These are phyloP conservation scores for Leishmania aethiopica DNA, from an alignment of 208 protist species.

Conservation along the genomic window DNA sequence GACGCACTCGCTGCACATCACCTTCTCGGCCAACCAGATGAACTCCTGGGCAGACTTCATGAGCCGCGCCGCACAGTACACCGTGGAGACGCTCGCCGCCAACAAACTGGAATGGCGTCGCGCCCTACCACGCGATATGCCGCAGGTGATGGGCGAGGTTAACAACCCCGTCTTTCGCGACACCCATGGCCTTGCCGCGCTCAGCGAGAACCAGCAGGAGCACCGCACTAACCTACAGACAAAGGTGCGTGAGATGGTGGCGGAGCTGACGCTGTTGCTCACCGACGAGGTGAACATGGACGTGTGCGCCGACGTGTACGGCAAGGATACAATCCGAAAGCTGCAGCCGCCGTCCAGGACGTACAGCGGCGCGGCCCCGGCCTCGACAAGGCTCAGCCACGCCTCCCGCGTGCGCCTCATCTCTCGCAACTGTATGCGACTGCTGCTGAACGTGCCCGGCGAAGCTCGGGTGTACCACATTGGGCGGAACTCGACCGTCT, in stretches of 20 bases:
- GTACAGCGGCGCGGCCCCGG: constrained; percentile 25
- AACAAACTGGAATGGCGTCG: constrained; percentile 54
- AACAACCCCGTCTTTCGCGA: constrained; percentile 42
- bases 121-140: constrained; percentile 41
- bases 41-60: constrained; percentile 71
- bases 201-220: constrained; percentile 30
- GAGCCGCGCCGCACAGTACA: constrained; percentile 36
- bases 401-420: constrained; percentile 37
- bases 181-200: constrained; percentile 23
- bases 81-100: constrained; percentile 57
- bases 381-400: background rate
- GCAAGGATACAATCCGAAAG: constrained; percentile 45
- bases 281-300: constrained; percentile 57
- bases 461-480: constrained; percentile 68
- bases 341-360: constrained; percentile 43
- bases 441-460: constrained; percentile 51
- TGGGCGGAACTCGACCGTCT: constrained; percentile 55
- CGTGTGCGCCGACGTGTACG: constrained; percentile 56
- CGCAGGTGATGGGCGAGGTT: constrained; percentile 42
- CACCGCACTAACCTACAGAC: constrained; percentile 22
- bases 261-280: constrained; percentile 49
- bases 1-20: constrained; percentile 90
- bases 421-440: constrained; percentile 40
- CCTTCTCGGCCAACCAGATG: constrained; percentile 93
- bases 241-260: constrained; percentile 34